Evolutionary conservation across 1,284 basidiomycete genomes (phyloP).

Genomic region (Leccinum fuscescens): DNA sequence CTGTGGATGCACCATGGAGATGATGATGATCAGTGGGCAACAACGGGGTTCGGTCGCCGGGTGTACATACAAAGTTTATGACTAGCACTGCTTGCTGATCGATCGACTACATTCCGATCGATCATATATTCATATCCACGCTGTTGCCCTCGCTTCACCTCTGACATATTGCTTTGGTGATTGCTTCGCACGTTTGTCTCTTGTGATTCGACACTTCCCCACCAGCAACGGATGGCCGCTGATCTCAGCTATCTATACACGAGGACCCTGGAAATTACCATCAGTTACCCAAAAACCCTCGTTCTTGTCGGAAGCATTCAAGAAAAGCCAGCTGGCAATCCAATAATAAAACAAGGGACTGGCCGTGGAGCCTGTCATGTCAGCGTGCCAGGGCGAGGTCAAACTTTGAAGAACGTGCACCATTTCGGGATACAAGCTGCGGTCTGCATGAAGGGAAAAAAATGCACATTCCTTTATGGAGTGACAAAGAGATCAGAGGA

Average conservation of each 20-base stretch:
- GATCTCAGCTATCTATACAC: neutral
- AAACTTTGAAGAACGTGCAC: neutral
- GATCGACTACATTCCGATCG: neutral
- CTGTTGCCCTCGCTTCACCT: neutral
- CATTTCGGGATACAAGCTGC: conserved; percentile 2
- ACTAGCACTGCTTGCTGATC: neutral
- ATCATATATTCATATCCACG: neutral
- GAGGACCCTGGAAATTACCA: neutral
- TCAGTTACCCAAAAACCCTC: neutral
- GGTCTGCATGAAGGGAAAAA: neutral
- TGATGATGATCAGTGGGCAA: neutral
- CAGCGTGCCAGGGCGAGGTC: neutral
- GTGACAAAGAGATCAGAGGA: neutral
- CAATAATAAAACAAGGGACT: neutral
- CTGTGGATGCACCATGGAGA: neutral
- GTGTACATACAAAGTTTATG: neutral
- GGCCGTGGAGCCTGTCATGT: neutral
- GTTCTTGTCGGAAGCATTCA: neutral
- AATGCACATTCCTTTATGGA: neutral
- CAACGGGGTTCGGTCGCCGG: neutral
- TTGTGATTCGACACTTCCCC: neutral
- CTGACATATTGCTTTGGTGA: neutral
- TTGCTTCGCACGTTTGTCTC: conserved; percentile 5
- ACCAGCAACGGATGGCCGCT: neutral
- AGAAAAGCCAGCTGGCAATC: neutral